Evolutionary conservation across 495 filamentous ascomycete species (phyloP).

Genomic region (Penicillium cosmopolitanum): DNA sequence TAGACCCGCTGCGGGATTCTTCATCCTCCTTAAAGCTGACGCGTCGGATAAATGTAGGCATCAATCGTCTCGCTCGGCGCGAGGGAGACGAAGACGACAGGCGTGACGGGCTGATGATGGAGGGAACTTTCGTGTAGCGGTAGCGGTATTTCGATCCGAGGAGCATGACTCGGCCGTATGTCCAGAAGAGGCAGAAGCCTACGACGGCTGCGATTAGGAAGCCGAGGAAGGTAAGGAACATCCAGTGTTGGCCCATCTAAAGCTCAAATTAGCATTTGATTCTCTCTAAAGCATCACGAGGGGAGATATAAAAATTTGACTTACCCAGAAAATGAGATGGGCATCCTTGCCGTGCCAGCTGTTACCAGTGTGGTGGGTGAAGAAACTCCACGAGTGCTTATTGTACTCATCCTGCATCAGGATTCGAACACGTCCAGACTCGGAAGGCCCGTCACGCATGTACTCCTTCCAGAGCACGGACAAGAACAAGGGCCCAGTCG

Average conservation of each 20-base stretch:
- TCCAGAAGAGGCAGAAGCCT: slow-evolving; percentile 60
- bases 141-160: slow-evolving; percentile 49
- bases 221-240: slow-evolving; percentile 67
- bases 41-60: slow-evolving; percentile 45
- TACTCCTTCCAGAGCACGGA: slow-evolving; percentile 86
- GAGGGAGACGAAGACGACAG: slow-evolving; percentile 36
- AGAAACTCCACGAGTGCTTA: slow-evolving; percentile 73
- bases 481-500: slow-evolving; percentile 82
- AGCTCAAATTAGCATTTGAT: slow-evolving; percentile 10
- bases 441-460: slow-evolving; percentile 47
- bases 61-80: slow-evolving; percentile 36
- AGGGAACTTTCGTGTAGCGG: slow-evolving; percentile 43
- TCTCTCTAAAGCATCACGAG: neutral
- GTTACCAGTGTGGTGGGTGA: slow-evolving; percentile 72
- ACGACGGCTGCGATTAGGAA: slow-evolving; percentile 63
- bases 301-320: slow-evolving; percentile 5
- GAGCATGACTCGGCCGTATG: slow-evolving; percentile 53
- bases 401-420: slow-evolving; percentile 73
- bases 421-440: slow-evolving; percentile 52
- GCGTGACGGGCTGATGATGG: slow-evolving; percentile 31
- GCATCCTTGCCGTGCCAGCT: slow-evolving; percentile 81
- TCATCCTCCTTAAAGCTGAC: slow-evolving; percentile 54
- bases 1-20: slow-evolving; percentile 35
- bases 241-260: slow-evolving; percentile 72
- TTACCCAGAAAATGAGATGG: slow-evolving; percentile 74